A percentile compares a stretch with the other conserved stretches of the same genome.
These are phyloP conservation scores for Boletellus emodensis DNA, from an alignment of 768 basidiomycete genomes.

Conservation along the genomic window DNA sequence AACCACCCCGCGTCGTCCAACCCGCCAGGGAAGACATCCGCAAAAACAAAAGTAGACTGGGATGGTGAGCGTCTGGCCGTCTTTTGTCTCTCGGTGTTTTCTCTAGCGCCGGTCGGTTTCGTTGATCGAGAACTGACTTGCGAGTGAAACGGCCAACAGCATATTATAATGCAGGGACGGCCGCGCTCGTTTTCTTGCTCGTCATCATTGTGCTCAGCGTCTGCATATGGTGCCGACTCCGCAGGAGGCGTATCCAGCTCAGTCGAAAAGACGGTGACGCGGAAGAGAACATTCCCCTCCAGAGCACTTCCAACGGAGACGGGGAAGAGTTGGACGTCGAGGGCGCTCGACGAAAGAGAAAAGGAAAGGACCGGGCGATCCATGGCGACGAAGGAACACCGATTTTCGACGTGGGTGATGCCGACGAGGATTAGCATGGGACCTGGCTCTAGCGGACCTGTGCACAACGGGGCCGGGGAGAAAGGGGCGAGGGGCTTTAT, in stretches of 20 bases:
- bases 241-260: conserved; percentile 26
- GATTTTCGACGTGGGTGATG: conserved; percentile 55
- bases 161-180: conserved; percentile 93
- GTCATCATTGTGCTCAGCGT: conserved; percentile 62
- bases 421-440: conserved; percentile 40
- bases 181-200: conserved; percentile 76
- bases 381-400: conserved; percentile 33
- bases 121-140: neutral
- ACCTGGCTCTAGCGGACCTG: neutral
- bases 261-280: conserved; percentile 4
- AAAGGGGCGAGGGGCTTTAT: neutral
- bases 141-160: conserved; percentile 41
- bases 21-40: conserved; percentile 52
- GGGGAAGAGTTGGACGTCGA: conserved; percentile 46
- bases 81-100: too few species aligned
- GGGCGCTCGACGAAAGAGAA: conserved; percentile 31
- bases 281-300: conserved; percentile 75
- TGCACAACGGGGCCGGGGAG: too few species aligned
- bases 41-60: conserved; percentile 86
- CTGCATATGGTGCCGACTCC: conserved; percentile 74
- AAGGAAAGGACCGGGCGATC: conserved; percentile 47
- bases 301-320: conserved; percentile 27
- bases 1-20: conserved; percentile 36
- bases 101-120: neutral
- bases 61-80: conserved; percentile 52